Evolutionary conservation across 1,139 yeast genomes (phyloP), one percentile per base, ranked within the genome.

Genomic region (Diutina mesorugosa): DNA sequence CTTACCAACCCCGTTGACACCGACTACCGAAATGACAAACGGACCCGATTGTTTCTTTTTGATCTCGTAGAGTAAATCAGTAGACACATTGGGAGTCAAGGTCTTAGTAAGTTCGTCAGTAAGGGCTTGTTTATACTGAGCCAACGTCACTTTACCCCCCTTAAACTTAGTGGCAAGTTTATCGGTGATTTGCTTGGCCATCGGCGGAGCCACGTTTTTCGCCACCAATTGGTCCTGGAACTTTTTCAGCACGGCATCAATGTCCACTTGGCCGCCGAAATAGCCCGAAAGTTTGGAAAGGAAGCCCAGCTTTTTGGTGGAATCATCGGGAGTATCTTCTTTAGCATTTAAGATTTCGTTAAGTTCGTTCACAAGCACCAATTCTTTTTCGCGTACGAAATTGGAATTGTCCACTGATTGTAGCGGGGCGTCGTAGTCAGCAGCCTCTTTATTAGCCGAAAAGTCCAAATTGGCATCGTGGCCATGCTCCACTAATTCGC

Each of bases 1-100:
- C 18, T 95, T 93, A 32, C 99, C 99, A 45, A 93, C 99, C 53
- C 99, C 99, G 67, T 93, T 93, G 30, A 93, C 99, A 45, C 99
- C 99, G 41, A 93, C 99, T 21, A 93, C 95, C 0, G 98, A 90
- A 58, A 93, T 90, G 16, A 93, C 97, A 63, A 90, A 93, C 1
- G 99, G 98, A 1, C 47, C 30, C n/a, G 66, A 66, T 45, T 75
- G 71, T 52, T 72, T 71, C 30, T 47, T 32, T 66, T 87, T 87
- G 58, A 93, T 88, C 64, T 90, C 96, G 62, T 89, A 88, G 38
- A 93, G 75, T 59, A 93, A 73, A 66, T 93, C 96, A 0, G 93
- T 84, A 0, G 97, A 90, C 1, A 95, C 90, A 61, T 91, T 89
- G 12, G 99, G 99, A 0, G 99, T 91, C 60, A 93, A 74, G 54